Evolutionary conservation across 2,329 filamentous ascomycete genomes (phyloP).

Genomic region (Exserohilum turcica): DNA sequence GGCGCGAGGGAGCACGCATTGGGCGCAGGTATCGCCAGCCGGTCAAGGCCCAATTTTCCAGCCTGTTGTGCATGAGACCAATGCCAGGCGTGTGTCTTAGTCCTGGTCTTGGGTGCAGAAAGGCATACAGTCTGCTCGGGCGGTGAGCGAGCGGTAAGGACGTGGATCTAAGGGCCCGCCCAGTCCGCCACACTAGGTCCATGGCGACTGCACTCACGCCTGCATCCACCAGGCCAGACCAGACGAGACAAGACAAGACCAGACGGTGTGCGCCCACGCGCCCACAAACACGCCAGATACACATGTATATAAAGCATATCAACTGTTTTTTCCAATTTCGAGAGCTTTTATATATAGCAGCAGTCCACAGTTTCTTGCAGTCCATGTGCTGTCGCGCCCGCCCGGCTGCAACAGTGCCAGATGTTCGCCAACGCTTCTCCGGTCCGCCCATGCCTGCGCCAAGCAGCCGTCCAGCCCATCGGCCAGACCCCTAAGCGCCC

Average conservation of each 20-base stretch:
- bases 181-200: constrained; percentile 3
- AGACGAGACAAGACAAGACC: no score
- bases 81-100: constrained; percentile 13
- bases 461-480: constrained; percentile 39
- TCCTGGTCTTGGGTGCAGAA: constrained; percentile 19
- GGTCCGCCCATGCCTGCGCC: constrained; percentile 21
- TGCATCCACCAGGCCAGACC: no score
- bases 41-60: constrained; percentile 30
- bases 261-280: background rate
- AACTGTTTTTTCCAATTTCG: constrained; percentile 43
- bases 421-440: constrained; percentile 11
- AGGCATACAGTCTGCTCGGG: constrained; percentile 1
- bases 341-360: constrained; percentile 35
- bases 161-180: constrained; percentile 22
- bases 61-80: constrained; percentile 22
- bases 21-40: constrained; percentile 20
- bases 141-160: constrained; percentile 18
- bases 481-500: constrained; percentile 24
- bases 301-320: constrained; percentile 17
- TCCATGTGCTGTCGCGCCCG: constrained; percentile 14
- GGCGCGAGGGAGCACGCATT: constrained; percentile 19
- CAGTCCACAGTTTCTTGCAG: constrained; percentile 16
- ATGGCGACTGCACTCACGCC: background rate
- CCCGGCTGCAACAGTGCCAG: constrained; percentile 15
- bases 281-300: background rate